Conservation (phyloP, 2,329 filamentous ascomycete species). For the Neobulgaria alba region DNA sequence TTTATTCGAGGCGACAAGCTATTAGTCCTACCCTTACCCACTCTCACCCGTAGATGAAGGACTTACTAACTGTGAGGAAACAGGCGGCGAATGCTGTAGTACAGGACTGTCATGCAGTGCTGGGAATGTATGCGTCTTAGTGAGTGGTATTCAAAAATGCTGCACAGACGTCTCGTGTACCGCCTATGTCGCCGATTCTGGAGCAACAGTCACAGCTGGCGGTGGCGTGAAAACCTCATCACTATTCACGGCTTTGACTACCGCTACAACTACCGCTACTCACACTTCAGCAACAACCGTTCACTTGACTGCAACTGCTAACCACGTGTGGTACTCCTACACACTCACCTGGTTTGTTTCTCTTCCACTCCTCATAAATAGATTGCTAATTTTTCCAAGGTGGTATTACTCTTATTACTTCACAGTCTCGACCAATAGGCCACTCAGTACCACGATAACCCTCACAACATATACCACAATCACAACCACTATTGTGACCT, state of each 20-base stretch:
- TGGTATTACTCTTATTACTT: background rate
- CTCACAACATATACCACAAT: background rate
- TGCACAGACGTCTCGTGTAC: background rate
- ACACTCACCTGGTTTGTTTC: background rate
- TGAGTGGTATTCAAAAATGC: background rate
- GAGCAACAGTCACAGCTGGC: background rate
- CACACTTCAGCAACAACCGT: background rate
- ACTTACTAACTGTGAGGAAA: too few relatives aligned
- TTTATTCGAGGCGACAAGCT: too few relatives aligned
- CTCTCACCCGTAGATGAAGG: too few relatives aligned
- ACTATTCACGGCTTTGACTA: background rate
- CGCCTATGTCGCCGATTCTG: background rate
- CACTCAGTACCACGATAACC: background rate
- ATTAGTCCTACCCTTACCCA: too few relatives aligned
- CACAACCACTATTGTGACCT: background rate
- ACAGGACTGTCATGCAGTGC: background rate
- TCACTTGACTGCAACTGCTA: background rate
- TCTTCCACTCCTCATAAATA: background rate
- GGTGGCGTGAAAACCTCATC: background rate
- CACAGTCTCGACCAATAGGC: background rate
- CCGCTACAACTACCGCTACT: background rate
- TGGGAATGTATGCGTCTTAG: background rate
- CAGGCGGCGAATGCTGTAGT: background rate
- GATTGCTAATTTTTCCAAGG: background rate
- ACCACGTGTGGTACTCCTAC: background rate